Percentiles rank a stretch among this genome's conserved stretches.
Conservation (phyloP, 306 rosid genomes). For the Comarum palustre region DNA sequence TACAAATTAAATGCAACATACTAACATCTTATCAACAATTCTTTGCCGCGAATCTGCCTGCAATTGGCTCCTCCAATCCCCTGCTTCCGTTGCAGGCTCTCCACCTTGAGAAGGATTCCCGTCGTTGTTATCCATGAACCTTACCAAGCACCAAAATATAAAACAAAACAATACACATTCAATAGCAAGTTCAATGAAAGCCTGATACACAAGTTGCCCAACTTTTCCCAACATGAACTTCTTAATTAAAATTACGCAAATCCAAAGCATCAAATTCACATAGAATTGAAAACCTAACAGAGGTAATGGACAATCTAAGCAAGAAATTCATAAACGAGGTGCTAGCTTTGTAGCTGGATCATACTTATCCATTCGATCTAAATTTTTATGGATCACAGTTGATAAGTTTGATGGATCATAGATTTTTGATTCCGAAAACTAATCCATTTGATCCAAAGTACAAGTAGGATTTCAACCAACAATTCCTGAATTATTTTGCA, state of each 20-base stretch:
- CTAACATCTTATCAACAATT: conserved; percentile 50
- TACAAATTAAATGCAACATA: not conserved
- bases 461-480: not conserved
- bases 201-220: not conserved
- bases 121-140: conserved; percentile 25
- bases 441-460: not conserved
- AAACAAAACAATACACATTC: not conserved
- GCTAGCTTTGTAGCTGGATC: not conserved
- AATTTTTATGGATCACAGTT: not conserved
- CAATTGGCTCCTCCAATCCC: conserved; percentile 52
- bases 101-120: conserved; percentile 24
- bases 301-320: not conserved
- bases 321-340: not conserved
- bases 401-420: not conserved
- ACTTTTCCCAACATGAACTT: not conserved
- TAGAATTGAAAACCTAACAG: not conserved
- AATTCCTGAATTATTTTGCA: not conserved
- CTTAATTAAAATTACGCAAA: not conserved
- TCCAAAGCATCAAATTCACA: not conserved
- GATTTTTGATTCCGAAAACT: not conserved
- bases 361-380: not conserved
- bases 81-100: conserved; percentile 24
- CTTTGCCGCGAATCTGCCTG: conserved; percentile 41
- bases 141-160: not conserved
- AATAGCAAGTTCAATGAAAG: conserved; percentile 2